A percentile compares a stretch with the other conserved stretches of the same genome.
These are phyloP conservation scores for Acacia melanoxylon DNA, from an alignment of 306 rosid species.

Conservation along the genomic window DNA sequence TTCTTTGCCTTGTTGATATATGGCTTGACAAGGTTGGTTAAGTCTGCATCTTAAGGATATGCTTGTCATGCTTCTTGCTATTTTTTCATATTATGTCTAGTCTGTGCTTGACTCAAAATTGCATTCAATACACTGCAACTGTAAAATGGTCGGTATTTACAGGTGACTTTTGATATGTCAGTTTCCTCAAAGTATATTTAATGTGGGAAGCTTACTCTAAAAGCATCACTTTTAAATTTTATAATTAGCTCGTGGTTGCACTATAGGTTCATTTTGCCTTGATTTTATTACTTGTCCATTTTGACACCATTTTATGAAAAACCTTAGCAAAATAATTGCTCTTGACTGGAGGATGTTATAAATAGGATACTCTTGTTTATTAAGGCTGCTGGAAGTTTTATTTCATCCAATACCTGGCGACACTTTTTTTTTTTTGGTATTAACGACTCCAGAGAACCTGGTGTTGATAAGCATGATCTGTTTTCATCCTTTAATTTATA, in stretches of 20 bases:
- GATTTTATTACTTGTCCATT: slow-evolving; percentile 3
- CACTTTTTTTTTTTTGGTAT: not conserved
- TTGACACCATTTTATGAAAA: not conserved
- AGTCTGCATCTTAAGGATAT: not conserved
- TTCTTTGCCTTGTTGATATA: slow-evolving; percentile 84
- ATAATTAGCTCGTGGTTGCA: not conserved
- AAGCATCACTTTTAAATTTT: slow-evolving; percentile 9
- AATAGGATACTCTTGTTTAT: slow-evolving; percentile 14
- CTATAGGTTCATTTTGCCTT: slow-evolving; percentile 11
- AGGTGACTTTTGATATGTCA: slow-evolving; percentile 4
- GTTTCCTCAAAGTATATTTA: not conserved
- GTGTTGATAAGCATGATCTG: slow-evolving; percentile 28
- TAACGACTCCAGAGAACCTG: not conserved
- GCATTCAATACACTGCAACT: slow-evolving; percentile 1
- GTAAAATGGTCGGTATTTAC: not conserved
- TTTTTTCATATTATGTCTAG: slow-evolving; percentile 16
- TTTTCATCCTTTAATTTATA: slow-evolving; percentile 6
- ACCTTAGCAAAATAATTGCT: not conserved
- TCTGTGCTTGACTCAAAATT: slow-evolving; percentile 10
- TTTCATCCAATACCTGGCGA: slow-evolving; percentile 23
- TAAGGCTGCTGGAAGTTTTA: slow-evolving; percentile 20
- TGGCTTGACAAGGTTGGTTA: slow-evolving; percentile 95
- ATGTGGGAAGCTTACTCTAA: slow-evolving; percentile 5
- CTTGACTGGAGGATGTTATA: slow-evolving; percentile 4
- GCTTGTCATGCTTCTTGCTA: slow-evolving; percentile 22